Percentiles rank a stretch among this genome's conserved stretches.
phyloP scores from a whole-genome alignment of 2,329 filamentous ascomycete genomes.

The Aspergillus udagawae region DNA sequence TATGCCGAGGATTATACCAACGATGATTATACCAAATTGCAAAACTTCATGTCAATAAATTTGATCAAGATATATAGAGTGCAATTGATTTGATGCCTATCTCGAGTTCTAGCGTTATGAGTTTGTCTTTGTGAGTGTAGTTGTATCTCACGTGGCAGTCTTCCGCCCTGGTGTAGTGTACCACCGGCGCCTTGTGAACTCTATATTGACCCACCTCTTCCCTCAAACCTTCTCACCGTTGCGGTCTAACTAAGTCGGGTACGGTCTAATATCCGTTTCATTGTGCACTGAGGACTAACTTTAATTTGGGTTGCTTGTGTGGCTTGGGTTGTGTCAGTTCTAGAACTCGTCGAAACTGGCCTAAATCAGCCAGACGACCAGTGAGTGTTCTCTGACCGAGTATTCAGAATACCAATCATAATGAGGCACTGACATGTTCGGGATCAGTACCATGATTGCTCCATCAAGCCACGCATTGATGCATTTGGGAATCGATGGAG shows the following conservation, averaged over 20 bases:
- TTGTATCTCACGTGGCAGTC: neutral
- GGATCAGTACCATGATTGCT: too few species aligned
- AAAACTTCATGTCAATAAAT: neutral
- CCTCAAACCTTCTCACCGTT: too few species aligned
- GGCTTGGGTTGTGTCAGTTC: neutral
- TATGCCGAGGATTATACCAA: neutral
- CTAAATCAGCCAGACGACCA: too few species aligned
- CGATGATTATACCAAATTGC: neutral
- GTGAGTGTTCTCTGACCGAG: too few species aligned
- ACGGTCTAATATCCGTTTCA: too few species aligned
- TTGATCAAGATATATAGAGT: neutral
- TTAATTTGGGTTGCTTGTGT: neutral
- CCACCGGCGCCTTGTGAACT: neutral
- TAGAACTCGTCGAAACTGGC: too few species aligned
- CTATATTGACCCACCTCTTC: neutral
- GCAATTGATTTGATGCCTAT: neutral
- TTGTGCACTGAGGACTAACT: too few species aligned
- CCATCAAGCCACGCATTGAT: too few species aligned
- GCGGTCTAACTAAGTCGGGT: too few species aligned
- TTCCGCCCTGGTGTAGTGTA: too few species aligned
- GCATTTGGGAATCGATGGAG: too few species aligned
- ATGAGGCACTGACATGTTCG: neutral
- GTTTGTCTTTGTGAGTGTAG: neutral
- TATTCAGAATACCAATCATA: too few species aligned
- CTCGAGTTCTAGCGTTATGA: neutral